phyloP scores from a whole-genome alignment of 768 basidiomycete genomes.

The Lentinula boryana region DNA sequence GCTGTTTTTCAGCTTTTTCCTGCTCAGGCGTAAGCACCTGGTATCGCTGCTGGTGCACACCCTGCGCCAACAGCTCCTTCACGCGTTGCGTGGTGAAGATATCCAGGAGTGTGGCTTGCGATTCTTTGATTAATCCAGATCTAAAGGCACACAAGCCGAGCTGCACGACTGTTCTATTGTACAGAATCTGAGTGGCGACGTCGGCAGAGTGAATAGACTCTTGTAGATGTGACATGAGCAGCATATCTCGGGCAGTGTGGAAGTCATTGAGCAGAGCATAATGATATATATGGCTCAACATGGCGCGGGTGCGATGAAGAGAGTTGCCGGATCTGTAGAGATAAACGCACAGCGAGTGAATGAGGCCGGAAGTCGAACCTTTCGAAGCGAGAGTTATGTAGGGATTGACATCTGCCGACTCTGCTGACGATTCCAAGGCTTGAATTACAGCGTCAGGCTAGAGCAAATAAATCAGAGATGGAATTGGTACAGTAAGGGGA shows the following conservation, averaged over 20 bases:
- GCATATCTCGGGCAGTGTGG: slow-evolving; percentile 94
- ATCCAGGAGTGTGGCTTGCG: slow-evolving; percentile 88
- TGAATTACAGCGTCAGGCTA: slow-evolving; percentile 92
- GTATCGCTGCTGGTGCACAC: slow-evolving; percentile 89
- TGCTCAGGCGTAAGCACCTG: slow-evolving; percentile 88
- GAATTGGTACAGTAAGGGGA: neutral
- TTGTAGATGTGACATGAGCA: slow-evolving; percentile 98
- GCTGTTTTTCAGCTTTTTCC: slow-evolving; percentile 92
- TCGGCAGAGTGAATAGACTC: slow-evolving; percentile 95
- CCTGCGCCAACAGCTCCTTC: slow-evolving; percentile 95
- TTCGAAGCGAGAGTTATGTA: slow-evolving; percentile 51
- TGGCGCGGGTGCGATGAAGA: slow-evolving; percentile 90
- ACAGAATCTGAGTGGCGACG: slow-evolving; percentile 94
- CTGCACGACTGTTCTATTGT: slow-evolving; percentile 96
- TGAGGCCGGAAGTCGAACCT: slow-evolving; percentile 63
- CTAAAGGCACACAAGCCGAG: slow-evolving; percentile 97
- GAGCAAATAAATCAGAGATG: slow-evolving; percentile 12
- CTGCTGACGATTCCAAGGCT: slow-evolving; percentile 74
- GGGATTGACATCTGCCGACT: slow-evolving; percentile 54
- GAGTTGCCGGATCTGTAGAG: slow-evolving; percentile 92
- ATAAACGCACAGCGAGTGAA: slow-evolving; percentile 85
- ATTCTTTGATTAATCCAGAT: slow-evolving; percentile 88
- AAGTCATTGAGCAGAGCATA: slow-evolving; percentile 96
- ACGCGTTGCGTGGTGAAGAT: slow-evolving; percentile 96
- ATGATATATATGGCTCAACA: slow-evolving; percentile 97